Evolutionary conservation across 2,329 filamentous ascomycete genomes (phyloP).

Genomic region (Trichophyton rubrum): DNA sequence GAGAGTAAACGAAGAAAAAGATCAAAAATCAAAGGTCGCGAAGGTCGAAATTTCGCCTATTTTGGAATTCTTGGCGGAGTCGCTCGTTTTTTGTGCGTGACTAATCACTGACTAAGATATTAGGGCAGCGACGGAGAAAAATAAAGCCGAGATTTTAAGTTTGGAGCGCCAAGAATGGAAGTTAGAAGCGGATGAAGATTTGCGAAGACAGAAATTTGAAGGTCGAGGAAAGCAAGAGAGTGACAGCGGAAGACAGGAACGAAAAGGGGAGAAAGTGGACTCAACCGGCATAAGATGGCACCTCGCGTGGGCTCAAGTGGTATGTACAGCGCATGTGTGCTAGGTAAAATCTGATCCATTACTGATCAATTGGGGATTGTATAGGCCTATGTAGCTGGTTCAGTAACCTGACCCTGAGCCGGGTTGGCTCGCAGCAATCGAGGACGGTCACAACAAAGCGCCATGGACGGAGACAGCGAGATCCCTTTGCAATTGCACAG

Average conservation of each 20-base stretch:
- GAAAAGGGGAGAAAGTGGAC: neutral
- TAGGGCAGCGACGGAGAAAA: constrained; percentile 12
- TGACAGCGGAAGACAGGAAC: neutral
- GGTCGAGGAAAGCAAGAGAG: neutral
- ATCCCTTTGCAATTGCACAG: constrained; percentile 73
- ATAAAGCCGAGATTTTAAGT: neutral
- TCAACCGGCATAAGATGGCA: constrained; percentile 45
- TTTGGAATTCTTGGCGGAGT: constrained; percentile 3
- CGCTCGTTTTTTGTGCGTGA: constrained; percentile 9
- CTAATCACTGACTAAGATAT: neutral
- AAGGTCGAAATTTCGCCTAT: constrained; percentile 8
- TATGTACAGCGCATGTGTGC: neutral
- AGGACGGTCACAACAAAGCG: constrained; percentile 4
- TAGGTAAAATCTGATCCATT: neutral
- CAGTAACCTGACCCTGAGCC: constrained; percentile 7
- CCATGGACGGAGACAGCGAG: constrained; percentile 25
- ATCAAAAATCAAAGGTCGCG: constrained; percentile 1
- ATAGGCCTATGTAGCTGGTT: constrained; percentile 15
- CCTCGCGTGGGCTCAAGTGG: constrained; percentile 45
- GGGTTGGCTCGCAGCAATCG: constrained; percentile 13
- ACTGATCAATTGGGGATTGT: neutral
- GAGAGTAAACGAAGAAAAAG: constrained; percentile 7
- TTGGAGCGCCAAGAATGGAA: neutral
- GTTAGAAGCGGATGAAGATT: neutral
- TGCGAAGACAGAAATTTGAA: constrained; percentile 1